Conservation (phyloP, 768 basidiomycete species). For the Candolleomyces eurysporus region DNA sequence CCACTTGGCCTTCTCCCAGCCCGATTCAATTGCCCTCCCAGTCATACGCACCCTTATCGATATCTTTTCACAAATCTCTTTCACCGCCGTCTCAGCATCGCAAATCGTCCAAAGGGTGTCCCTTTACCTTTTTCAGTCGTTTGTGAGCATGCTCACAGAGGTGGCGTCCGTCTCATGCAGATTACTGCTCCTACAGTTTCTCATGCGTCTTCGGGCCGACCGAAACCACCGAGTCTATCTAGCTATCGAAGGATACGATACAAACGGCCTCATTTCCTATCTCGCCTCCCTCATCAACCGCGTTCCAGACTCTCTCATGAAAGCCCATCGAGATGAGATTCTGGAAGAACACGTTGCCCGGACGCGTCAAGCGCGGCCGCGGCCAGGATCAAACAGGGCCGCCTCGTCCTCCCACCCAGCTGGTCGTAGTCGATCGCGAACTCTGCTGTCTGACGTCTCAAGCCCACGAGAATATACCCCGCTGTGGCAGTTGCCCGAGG, state of each 20-base stretch:
- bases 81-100: slow-evolving; percentile 59
- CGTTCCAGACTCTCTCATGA: slow-evolving; percentile 16
- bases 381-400: slow-evolving; percentile 40
- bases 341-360: slow-evolving; percentile 26
- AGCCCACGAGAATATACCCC: slow-evolving; percentile 15
- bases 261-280: slow-evolving; percentile 51
- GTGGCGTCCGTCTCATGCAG: slow-evolving; percentile 59
- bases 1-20: slow-evolving; percentile 41
- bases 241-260: slow-evolving; percentile 49
- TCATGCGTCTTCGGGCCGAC: slow-evolving; percentile 87
- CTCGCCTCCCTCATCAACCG: slow-evolving; percentile 69
- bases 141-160: slow-evolving; percentile 46
- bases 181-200: slow-evolving; percentile 76
- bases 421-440: not conserved
- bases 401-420: not conserved
- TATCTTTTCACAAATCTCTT: slow-evolving; percentile 68
- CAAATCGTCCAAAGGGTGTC: slow-evolving; percentile 50
- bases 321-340: slow-evolving; percentile 12
- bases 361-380: slow-evolving; percentile 43
- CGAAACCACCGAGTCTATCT: slow-evolving; percentile 86
- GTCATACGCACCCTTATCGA: slow-evolving; percentile 64
- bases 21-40: not conserved
- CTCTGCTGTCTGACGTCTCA: not conserved
- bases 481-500: slow-evolving; percentile 72
- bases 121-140: slow-evolving; percentile 47